Evolutionary conservation across 1,284 basidiomycete species (phyloP), one percentile per base, ranked within the genome.

Genomic region (Puccinia triticina): DNA sequence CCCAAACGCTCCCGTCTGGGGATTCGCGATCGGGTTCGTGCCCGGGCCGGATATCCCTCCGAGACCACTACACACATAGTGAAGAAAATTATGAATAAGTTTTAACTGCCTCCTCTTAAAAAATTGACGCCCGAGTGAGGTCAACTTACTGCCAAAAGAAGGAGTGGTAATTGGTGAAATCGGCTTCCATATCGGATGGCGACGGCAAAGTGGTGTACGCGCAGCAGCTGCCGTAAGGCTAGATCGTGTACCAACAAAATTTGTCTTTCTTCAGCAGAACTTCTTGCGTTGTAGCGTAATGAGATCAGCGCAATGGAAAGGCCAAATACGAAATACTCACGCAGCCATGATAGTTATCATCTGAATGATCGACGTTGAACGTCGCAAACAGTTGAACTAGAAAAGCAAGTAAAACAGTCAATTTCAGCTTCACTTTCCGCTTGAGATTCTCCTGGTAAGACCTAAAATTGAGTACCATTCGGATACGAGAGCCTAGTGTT

Each of bases 131-230:
- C n/a, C n/a, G n/a, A n/a, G 23, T 55, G 21, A 37, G 29, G 1
- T 32, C 11, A 1, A 66, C 67, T 73, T 29, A 80, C 77, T 80
- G 77, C 77, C 77, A 80, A 72, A 80, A 80, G 57, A 80, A 80
- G 7, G 77, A 71, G 48, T 80, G 77, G 5, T 55, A 72, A 34
- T 80, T 80, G 7, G 77, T 73, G 37, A 80, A 80, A 26, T 72
- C 53, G 34, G 66, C 67, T 73, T 57, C 50, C 48, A 80, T 59
- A 40, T 80, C 67, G 8, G 46, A 55, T 43, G 77, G 66, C 57
- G 64, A 59, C 11, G 77, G 77, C 14, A 80, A 48, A 23, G 16
- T 40, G 48, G 77, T 80, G 43, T 50, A 80, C 1, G 77, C 77
- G 53, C 40, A 80, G 40, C 77, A 80, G 29, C 32, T 61, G n/a